Conservation (phyloP, 805 yeast genomes). For the Candida maltosa region DNA sequence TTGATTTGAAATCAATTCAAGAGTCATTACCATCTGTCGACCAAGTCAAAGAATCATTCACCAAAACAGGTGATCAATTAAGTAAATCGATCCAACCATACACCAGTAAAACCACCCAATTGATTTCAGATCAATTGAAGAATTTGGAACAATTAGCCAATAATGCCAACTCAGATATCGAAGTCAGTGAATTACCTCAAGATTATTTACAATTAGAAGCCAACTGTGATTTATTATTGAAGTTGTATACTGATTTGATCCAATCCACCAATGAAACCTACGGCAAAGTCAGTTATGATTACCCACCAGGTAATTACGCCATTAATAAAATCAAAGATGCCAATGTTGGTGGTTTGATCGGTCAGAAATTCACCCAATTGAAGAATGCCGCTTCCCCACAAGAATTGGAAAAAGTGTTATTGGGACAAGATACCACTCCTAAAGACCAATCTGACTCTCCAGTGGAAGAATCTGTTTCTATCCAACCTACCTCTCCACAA, state of each 20-base stretch:
- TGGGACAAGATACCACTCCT: conserved; percentile 19
- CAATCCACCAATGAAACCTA: conserved; percentile 50
- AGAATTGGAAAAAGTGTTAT: conserved; percentile 59
- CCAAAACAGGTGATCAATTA: conserved; percentile 44
- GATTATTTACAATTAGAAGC: conserved; percentile 68
- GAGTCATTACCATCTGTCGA: conserved; percentile 41
- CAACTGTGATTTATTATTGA: conserved; percentile 62
- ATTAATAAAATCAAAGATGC: conserved; percentile 59
- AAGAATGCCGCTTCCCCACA: conserved; percentile 63
- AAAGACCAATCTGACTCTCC: conserved; percentile 12
- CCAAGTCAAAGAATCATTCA: conserved; percentile 33
- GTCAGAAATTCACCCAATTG: conserved; percentile 55
- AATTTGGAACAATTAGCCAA: conserved; percentile 41
- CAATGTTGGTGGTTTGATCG: conserved; percentile 55
- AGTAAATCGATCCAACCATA: conserved; percentile 48
- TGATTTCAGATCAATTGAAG: conserved; percentile 61
- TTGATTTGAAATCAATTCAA: conserved; percentile 37
- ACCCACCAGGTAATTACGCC: conserved; percentile 61
- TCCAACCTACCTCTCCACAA: conserved; percentile 30
- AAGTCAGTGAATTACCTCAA: conserved; percentile 69
- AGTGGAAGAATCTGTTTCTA: conserved; percentile 17
- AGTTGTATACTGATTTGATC: conserved; percentile 51
- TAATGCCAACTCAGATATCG: conserved; percentile 40
- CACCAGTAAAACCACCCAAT: conserved; percentile 56
- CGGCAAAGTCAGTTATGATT: conserved; percentile 74